Percentiles rank a stretch among this genome's conserved stretches.
Evolutionary conservation across 1,284 basidiomycete genomes (phyloP).

Genomic region (Ceratobasidium theobromae): DNA sequence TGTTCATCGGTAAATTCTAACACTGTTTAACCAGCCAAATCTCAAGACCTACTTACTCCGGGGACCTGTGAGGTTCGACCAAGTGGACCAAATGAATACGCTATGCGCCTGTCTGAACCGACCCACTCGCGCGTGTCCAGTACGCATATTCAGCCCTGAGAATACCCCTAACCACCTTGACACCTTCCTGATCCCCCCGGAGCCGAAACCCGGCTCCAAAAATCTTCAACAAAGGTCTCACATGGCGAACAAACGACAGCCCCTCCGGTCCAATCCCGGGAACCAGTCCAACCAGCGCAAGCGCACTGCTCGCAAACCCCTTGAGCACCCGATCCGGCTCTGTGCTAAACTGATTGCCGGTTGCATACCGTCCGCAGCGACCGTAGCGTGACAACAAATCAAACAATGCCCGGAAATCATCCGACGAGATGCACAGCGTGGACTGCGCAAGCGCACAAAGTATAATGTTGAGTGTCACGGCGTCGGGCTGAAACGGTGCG

Average conservation of each 20-base stretch:
- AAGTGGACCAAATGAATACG: too few species aligned
- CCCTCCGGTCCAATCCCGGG: background rate
- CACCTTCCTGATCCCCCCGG: constrained; percentile 13
- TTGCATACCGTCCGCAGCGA: background rate
- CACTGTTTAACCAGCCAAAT: background rate
- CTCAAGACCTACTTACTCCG: too few species aligned
- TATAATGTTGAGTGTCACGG: constrained; percentile 11
- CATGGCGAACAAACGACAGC: constrained; percentile 14
- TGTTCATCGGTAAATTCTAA: too few species aligned
- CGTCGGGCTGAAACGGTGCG: constrained; percentile 15
- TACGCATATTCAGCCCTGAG: background rate
- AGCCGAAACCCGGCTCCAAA: constrained; percentile 2
- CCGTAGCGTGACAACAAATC: background rate
- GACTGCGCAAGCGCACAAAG: constrained; percentile 16
- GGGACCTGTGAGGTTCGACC: too few species aligned
- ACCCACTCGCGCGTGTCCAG: background rate
- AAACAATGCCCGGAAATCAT: constrained; percentile 1
- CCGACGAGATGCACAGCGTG: background rate
- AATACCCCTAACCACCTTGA: constrained; percentile 10
- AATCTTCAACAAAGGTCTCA: constrained; percentile 2
- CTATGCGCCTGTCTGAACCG: background rate
- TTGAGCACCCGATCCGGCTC: background rate
- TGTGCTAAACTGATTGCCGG: constrained; percentile 18
- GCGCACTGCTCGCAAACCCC: background rate
- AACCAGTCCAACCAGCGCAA: constrained; percentile 9